phyloP scores from a whole-genome alignment of 305 asterid species.

The Fraxinus ornus region DNA sequence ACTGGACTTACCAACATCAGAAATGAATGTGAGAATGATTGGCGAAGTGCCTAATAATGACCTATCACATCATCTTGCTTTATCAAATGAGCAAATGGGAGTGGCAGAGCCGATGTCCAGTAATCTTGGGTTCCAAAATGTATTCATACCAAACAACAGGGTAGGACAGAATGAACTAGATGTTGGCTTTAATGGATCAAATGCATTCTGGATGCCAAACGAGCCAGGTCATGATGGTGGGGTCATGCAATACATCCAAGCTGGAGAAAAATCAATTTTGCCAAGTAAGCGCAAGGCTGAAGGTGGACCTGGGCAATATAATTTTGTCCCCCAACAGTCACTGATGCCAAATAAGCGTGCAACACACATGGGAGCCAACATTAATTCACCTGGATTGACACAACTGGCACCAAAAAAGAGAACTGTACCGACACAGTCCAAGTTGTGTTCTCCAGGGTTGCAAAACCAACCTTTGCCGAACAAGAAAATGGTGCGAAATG shows the following conservation, averaged over 20 bases:
- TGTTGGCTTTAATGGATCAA: slow-evolving; percentile 31
- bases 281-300: slow-evolving; percentile 84
- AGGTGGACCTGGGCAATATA: slow-evolving; percentile 34
- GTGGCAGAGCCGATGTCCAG: slow-evolving; percentile 16
- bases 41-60: slow-evolving; percentile 22
- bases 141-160: slow-evolving; percentile 25
- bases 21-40: slow-evolving; percentile 23
- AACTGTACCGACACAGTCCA: slow-evolving; percentile 41
- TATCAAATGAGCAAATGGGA: slow-evolving; percentile 29
- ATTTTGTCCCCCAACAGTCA: slow-evolving; percentile 40
- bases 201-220: slow-evolving; percentile 36
- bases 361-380: slow-evolving; percentile 38
- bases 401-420: slow-evolving; percentile 41
- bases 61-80: slow-evolving; percentile 27
- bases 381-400: slow-evolving; percentile 30
- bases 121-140: slow-evolving; percentile 22
- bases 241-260: slow-evolving; percentile 24
- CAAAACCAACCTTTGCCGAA: slow-evolving; percentile 32
- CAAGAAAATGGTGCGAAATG: slow-evolving; percentile 62
- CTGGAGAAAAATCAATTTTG: slow-evolving; percentile 41
- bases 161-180: slow-evolving; percentile 30
- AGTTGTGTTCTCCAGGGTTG: slow-evolving; percentile 34
- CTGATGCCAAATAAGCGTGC: slow-evolving; percentile 50
- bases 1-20: slow-evolving; percentile 19
- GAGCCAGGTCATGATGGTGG: slow-evolving; percentile 31